Base-by-base conservation (phyloP, 2,329 filamentous ascomycete species). In the Pseudocercospora musae region DNA sequence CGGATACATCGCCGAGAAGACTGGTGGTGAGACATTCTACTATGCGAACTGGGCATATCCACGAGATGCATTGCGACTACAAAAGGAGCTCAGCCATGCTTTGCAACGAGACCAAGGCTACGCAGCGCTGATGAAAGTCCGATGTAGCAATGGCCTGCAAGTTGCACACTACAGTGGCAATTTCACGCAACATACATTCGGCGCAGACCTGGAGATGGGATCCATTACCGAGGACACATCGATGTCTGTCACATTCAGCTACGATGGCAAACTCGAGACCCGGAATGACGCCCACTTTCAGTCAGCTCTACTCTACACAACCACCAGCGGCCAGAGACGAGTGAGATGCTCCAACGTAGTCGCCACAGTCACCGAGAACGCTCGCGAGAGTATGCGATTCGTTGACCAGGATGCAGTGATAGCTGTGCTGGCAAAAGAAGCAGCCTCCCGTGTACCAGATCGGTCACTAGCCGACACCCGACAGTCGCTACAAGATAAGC, bases 221-320 rank as follows among this genome's bases (percentile, higher is more conserved):
- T 86, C 90, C 57, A 87, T 98, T 57, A 95, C 98, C 74, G 88
- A 92, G 20, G 95, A 99, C 78, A 97, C 97, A 79, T 92, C 94
- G 9, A 84, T 99, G 68, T 90, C 89, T 2, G 91, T 98, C 10
- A 89, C 92, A 54, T 99, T 99, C 76, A 90, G 86, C 70, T 96
- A 99, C 76, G 95, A 99, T 73, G 95, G 95, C 63, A 98, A 98
- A 65, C 85, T 99, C n/a, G 95, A 99, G 77, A 82, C 92, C 4
- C 97, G 97, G 78, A 84, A 98, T 21, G 95, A 99, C 76, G 94
- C 94, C 7, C 95, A 99, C 78, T 99, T 99, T 84, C 95, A 99
- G 76, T 92, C 91, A 21, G 95, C 95, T 1, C 81, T 99, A 2
- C 84, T 99, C 1, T 99, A 99, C 78, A 99, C 95, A 0, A 96